Conservation (phyloP, 2,329 filamentous ascomycete genomes). For the Capronia coronata region DNA sequence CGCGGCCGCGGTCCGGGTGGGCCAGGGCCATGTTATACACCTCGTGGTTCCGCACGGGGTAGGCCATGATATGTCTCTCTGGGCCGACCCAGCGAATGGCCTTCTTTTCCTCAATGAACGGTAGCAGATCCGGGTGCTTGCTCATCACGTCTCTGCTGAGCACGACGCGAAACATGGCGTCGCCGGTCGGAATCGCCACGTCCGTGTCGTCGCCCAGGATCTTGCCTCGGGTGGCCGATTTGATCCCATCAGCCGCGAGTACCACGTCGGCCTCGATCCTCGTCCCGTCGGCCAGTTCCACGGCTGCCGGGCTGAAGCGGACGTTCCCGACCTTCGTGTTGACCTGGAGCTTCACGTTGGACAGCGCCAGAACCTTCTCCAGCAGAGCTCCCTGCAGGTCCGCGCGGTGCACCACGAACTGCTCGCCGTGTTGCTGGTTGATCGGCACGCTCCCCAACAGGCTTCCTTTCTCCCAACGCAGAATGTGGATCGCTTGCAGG, state of each 20-base stretch:
- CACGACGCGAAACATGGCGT: conserved; percentile 31
- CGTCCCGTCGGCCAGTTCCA: no score
- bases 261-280: conserved; percentile 32
- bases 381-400: no score
- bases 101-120: conserved; percentile 30
- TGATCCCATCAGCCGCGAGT: conserved; percentile 24
- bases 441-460: no score
- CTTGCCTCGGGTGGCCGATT: conserved; percentile 13
- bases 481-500: no score
- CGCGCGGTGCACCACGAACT: no score
- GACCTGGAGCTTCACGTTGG: no score
- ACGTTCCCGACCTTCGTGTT: no score
- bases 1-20: conserved; percentile 55
- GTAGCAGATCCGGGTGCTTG: conserved; percentile 28
- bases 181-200: conserved; percentile 30
- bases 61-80: conserved; percentile 31
- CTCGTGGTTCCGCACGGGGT: conserved; percentile 37
- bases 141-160: conserved; percentile 27
- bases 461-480: no score
- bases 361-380: no score
- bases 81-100: conserved; percentile 33
- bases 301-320: no score
- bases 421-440: no score
- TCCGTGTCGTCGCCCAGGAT: conserved; percentile 32
- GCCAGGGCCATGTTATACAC: no score